Evolutionary conservation across 139 green algal genomes (phyloP).

Genomic region (Zygnema cylindricum): DNA sequence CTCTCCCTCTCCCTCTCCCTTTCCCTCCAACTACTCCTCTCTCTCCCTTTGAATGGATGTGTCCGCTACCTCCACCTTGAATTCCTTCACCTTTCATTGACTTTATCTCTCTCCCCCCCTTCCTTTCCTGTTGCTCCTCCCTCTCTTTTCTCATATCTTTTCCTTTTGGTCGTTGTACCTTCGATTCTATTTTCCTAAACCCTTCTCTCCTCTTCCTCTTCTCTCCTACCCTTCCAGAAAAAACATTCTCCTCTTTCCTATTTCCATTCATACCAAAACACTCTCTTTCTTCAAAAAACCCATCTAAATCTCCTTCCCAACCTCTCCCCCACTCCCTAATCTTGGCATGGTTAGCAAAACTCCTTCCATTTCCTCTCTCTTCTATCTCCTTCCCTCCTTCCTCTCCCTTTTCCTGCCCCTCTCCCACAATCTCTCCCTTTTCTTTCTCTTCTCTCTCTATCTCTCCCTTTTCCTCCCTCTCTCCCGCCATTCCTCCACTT

Average conservation of each 20-base stretch:
- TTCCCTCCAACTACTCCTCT: constrained; percentile 13
- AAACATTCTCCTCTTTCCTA: too few species aligned
- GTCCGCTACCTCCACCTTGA: neutral
- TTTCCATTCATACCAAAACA: too few species aligned
- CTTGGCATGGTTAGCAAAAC: too few species aligned
- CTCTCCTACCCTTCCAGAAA: too few species aligned
- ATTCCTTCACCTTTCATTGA: neutral
- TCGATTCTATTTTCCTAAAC: too few species aligned
- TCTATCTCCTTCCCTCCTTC: neutral
- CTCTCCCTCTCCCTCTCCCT: constrained; percentile 2
- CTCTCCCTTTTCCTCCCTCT: neutral
- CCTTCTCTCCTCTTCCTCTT: neutral
- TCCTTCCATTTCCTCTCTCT: neutral
- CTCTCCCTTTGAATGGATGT: too few species aligned
- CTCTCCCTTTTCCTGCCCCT: neutral
- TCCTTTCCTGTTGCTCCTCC: neutral
- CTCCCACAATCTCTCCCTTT: neutral
- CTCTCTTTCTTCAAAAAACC: too few species aligned
- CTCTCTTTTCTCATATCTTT: neutral
- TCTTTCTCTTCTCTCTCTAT: neutral
- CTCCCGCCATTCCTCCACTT: neutral
- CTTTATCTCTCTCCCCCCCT: neutral
- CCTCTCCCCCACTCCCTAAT: too few species aligned
- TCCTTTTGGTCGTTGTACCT: too few species aligned
- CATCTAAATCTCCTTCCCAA: too few species aligned